These are phyloP conservation scores for Aurantiochytrium sp. DNA, from an alignment of 108 stramenopile species.

Conservation along the genomic window DNA sequence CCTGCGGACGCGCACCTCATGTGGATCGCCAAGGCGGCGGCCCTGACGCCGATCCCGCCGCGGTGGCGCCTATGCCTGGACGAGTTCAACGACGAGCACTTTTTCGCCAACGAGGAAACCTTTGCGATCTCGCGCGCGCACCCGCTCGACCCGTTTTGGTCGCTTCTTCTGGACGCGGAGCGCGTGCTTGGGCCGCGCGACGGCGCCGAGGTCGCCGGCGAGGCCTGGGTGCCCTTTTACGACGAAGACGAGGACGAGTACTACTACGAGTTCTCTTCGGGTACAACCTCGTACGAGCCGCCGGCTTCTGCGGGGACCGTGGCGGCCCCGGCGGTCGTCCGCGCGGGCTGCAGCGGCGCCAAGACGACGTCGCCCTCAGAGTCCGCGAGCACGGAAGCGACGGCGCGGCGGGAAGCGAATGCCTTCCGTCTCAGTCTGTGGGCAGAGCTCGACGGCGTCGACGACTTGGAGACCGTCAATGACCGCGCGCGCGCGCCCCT, in stretches of 20 bases:
- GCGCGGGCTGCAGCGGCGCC: neutral
- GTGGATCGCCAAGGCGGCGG: constrained; percentile 25
- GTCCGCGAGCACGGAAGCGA: neutral
- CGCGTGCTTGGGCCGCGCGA: neutral
- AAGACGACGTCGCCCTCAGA: neutral
- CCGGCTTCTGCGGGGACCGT: neutral
- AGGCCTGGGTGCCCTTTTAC: neutral
- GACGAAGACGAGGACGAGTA: neutral
- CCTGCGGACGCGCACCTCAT: neutral
- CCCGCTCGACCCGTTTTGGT: neutral
- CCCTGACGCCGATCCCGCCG: neutral
- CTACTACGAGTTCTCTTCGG: neutral
- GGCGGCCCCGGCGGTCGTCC: neutral
- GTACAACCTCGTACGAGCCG: neutral
- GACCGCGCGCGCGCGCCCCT: neutral
- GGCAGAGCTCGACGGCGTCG: neutral
- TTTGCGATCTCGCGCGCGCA: neutral
- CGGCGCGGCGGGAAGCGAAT: neutral
- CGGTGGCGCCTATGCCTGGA: neutral
- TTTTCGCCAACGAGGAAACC: neutral
- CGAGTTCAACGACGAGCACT: neutral
- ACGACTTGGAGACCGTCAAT: neutral
- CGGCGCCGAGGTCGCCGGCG: neutral
- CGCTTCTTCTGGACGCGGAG: neutral
- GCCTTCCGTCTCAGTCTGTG: neutral